Evolutionary conservation across 1,139 yeast species (phyloP), one percentile per base, ranked within the genome.

Genomic region (Kluyveromyces marxianus): DNA sequence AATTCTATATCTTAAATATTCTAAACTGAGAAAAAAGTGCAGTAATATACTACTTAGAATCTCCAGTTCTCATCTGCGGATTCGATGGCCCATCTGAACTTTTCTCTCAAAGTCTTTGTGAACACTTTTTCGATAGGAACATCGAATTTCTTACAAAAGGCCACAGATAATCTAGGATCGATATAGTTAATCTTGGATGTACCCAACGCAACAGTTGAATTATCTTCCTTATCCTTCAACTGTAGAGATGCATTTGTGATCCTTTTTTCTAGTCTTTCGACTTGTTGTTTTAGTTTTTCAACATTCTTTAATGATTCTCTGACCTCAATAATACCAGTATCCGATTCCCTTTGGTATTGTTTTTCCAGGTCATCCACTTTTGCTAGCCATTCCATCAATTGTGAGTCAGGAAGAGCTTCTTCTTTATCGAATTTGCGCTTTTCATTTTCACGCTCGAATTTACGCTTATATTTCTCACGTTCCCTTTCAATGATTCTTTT

Each of bases 11-110:
- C 21, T 14, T 14, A 14, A 14, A 14, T 14, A 14, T 14, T 14
- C 21, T 14, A 14, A 14, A 14, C 21, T 14, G 21, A 14, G 21
- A 14, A 14, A 14, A 14, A 14, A 14, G 21, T 14, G 21, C 21
- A 14, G 21, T 14, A 14, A 14, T 14, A 14, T n/a, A 33, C 24
- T 10, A 26, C 4, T 36, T 64, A 88, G 60, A 89, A 89, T 55
- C 79, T 74, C 98, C 98, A 90, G 58, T 87, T 70, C 54, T 79
- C 88, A 62, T 85, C 97, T 4, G 82, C 90, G 44, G 92, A 81
- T 63, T 90, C 95, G 47, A 90, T 83, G 27, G 98, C 97, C 98
- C 98, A 90, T 45, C 79, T 82, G 68, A 90, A 90, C 70, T 90
- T 90, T 40, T 90, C 97, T 53, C 97, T 73, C 54, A 90, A 71